These are phyloP conservation scores for Cynanchum wilfordii DNA, from an alignment of 257 asterid species.

Conservation along the genomic window DNA sequence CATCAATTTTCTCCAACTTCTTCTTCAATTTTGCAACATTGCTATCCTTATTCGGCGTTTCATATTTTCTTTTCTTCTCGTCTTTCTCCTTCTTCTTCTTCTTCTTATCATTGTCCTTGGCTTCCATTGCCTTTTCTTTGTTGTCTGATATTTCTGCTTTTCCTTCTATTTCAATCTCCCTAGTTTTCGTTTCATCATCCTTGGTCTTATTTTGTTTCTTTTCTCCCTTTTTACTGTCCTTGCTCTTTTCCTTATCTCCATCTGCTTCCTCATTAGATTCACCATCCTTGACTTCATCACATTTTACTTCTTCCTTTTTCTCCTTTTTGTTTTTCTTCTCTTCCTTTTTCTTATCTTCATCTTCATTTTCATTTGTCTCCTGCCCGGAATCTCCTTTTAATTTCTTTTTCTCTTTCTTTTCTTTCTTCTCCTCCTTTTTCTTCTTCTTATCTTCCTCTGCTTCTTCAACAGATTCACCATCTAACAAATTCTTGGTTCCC, in stretches of 20 bases:
- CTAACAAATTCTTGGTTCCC: slow-evolving; percentile 17
- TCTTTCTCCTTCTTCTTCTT: slow-evolving; percentile 41
- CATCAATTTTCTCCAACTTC: slow-evolving; percentile 49
- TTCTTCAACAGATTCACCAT: slow-evolving; percentile 26
- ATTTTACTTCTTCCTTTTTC: slow-evolving; percentile 22
- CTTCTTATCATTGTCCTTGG: slow-evolving; percentile 35
- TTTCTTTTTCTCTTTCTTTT: not conserved
- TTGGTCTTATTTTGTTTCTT: slow-evolving; percentile 5
- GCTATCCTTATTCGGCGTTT: slow-evolving; percentile 33
- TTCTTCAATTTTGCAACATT: slow-evolving; percentile 44
- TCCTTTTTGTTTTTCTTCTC: slow-evolving; percentile 3
- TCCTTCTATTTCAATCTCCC: slow-evolving; percentile 42
- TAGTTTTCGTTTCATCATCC: slow-evolving; percentile 16
- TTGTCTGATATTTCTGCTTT: slow-evolving; percentile 15
- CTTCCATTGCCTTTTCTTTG: slow-evolving; percentile 24
- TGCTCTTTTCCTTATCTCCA: slow-evolving; percentile 9
- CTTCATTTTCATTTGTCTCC: slow-evolving; percentile 14
- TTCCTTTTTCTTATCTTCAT: slow-evolving; percentile 21
- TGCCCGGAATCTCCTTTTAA: slow-evolving; percentile 4
- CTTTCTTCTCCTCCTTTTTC: not conserved
- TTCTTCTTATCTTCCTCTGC: slow-evolving; percentile 18
- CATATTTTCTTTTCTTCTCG: slow-evolving; percentile 46
- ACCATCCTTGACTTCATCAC: slow-evolving; percentile 18
- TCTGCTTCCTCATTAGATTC: slow-evolving; percentile 19
- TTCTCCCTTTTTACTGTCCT: slow-evolving; percentile 18